Evolutionary conservation across 805 yeast genomes (phyloP), one percentile per base, ranked within the genome.

Genomic region (Isabelozyma heimii): DNA sequence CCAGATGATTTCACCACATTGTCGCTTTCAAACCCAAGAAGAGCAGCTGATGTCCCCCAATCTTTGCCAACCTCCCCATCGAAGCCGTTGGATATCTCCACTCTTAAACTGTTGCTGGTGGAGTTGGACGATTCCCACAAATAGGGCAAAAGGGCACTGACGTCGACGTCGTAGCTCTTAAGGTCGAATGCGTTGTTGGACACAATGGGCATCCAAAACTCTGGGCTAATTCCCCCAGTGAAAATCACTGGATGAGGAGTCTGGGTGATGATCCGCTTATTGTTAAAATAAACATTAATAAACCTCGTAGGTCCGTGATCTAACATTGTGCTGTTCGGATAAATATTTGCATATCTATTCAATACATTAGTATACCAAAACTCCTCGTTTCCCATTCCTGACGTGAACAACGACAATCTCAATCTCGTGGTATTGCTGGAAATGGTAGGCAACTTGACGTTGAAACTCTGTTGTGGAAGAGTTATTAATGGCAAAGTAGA

Each of bases 161-260:
- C 56, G 50, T 88, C 91, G 43, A 87, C 61, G 47, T 80, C 83
- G 52, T 84, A 70, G 15, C 84, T 77, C 15, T 81, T 81, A 17
- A 87, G 66, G 60, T 88, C 91, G 63, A 81, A 85, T 0, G 91
- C 82, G 48, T 81, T 76, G 26, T 81, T 73, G 3, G 87, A 83
- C 7, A 87, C 91, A 52, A 86, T 78, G 7, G 91, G 87, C 45
- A 76, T 75, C 94, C 94, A 87, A 42, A 87, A 65, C 6, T 82
- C 72, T 1, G 94, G 91, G 3, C 87, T 77, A 26, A 82, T 67
- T 2, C 91, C 92, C 6, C 92, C 92, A 0, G 91, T 81, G 66
- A 73, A 87, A 9, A 88, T 76, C 8, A 81, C 77, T 1, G 89
- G 89, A 51, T 76, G 80, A 2, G 92, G 91, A 15, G 81, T 69